phyloP scores from a whole-genome alignment of 2,329 filamentous ascomycete species.

The Fusarium pseudocircinatum region DNA sequence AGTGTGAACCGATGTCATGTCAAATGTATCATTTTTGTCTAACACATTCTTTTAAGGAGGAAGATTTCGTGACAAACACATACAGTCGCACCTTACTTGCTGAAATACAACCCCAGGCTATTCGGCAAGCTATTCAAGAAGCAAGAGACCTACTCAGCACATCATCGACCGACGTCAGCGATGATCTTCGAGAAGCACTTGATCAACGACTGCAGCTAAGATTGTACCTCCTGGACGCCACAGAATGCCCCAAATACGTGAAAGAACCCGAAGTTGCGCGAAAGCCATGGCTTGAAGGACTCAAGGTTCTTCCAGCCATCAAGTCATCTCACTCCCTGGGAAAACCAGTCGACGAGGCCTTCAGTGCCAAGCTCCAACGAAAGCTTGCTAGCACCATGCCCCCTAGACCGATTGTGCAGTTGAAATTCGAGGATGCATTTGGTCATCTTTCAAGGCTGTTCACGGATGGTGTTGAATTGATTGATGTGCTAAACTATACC shows the following conservation, averaged over 20 bases:
- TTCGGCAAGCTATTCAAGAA: constrained; percentile 63
- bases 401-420: constrained; percentile 85
- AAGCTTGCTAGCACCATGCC: constrained; percentile 93
- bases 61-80: constrained; percentile 94
- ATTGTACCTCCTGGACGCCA: constrained; percentile 66
- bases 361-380: constrained; percentile 91
- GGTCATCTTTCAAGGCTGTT: constrained; percentile 75
- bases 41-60: constrained; percentile 68
- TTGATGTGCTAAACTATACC: constrained; percentile 72
- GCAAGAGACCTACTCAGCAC: constrained; percentile 63
- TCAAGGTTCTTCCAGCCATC: constrained; percentile 63
- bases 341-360: constrained; percentile 76
- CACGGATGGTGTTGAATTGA: constrained; percentile 74
- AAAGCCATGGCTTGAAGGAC: constrained; percentile 62
- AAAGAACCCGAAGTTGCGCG: constrained; percentile 58
- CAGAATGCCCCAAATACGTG: constrained; percentile 58
- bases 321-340: constrained; percentile 70
- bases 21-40: neutral
- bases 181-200: constrained; percentile 65
- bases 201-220: constrained; percentile 73
- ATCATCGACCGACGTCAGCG: constrained; percentile 50
- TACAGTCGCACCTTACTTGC: constrained; percentile 83
- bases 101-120: constrained; percentile 65
- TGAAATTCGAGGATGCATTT: constrained; percentile 77
- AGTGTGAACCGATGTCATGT: neutral